Evolutionary conservation across 2,329 filamentous ascomycete genomes (phyloP), one percentile per base, ranked within the genome.

Genomic region (Diaporthe caulivora): DNA sequence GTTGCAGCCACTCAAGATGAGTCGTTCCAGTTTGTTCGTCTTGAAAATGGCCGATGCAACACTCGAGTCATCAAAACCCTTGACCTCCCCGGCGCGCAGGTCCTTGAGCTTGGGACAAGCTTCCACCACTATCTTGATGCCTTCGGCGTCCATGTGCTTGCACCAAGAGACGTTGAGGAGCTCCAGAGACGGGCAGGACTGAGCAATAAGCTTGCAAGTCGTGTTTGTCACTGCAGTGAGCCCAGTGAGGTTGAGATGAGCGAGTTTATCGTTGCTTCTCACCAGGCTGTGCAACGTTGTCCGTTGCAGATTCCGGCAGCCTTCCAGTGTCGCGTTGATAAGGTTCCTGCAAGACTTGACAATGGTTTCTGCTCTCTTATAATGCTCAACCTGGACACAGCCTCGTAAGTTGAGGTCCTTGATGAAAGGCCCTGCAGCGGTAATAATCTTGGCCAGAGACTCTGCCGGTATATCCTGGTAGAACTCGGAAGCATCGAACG

Each of bases 141-240:
- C 95, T 17, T 89, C 86, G 11, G 94, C 93, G 79, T 97, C 93
- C 80, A 98, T 91, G 75, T 95, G 93, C 77, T 92, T 92, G 84
- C 97, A 99, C 95, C 96, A 98, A 0, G 95, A 97, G 26, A 98
- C 90, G 78, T 98, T 97, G 76, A 98, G 88, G 71, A 90, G 88
- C 82, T 97, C 92, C n/a, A 99, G 86, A 64, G 92, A 91, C 1
- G 92, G 91, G 78, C 96, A 98, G 51, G 92, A 92, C 70, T 93
- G 88, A 0, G 94, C 92, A 74, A 99, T 93, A 74, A 97, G 94
- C 79, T 92, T 94, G 90, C 97, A 95, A 0, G 94, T 94, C 29
- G 90, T 90, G 80, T 98, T 97, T 40, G 92, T 95, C 18, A 95
- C 93, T 17, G 92, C 92, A 2, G 91, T 86, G 75, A 98, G 87